These are phyloP conservation scores for Calonectria hawksworthii DNA, from an alignment of 2,329 filamentous ascomycete species.

Conservation along the genomic window DNA sequence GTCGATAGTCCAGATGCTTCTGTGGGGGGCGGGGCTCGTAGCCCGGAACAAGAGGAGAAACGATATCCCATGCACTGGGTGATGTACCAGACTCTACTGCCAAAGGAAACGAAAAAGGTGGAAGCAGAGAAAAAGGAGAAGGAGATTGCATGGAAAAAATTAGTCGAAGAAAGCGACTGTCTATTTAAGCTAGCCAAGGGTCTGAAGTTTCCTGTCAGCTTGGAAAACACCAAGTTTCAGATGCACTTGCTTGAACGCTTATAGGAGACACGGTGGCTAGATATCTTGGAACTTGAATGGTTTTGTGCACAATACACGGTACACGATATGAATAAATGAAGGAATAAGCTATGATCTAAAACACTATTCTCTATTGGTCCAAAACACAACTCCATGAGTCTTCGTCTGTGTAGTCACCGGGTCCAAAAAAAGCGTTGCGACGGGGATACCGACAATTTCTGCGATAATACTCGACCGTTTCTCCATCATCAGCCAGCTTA, in stretches of 20 bases:
- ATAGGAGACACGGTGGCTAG: not conserved
- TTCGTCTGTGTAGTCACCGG: not conserved
- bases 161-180: not conserved
- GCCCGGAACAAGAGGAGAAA: not conserved
- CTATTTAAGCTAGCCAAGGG: not conserved
- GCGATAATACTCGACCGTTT: not conserved
- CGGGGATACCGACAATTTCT: not conserved
- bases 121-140: not conserved
- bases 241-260: not conserved
- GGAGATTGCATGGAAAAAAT: not conserved
- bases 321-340: not conserved
- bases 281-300: not conserved
- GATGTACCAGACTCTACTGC: not conserved
- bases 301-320: not conserved
- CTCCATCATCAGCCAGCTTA: not conserved
- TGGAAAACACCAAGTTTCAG: conserved; percentile 7
- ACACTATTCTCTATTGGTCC: not conserved
- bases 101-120: not conserved
- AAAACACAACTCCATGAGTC: not conserved
- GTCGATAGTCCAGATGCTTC: not conserved
- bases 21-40: not conserved
- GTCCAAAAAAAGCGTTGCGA: not conserved
- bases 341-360: not conserved
- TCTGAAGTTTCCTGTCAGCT: not conserved
- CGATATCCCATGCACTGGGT: not conserved